Evolutionary conservation across 2,329 filamentous ascomycete genomes (phyloP), one percentile per base, ranked within the genome.

Genomic region (Fusarium mangiferae): DNA sequence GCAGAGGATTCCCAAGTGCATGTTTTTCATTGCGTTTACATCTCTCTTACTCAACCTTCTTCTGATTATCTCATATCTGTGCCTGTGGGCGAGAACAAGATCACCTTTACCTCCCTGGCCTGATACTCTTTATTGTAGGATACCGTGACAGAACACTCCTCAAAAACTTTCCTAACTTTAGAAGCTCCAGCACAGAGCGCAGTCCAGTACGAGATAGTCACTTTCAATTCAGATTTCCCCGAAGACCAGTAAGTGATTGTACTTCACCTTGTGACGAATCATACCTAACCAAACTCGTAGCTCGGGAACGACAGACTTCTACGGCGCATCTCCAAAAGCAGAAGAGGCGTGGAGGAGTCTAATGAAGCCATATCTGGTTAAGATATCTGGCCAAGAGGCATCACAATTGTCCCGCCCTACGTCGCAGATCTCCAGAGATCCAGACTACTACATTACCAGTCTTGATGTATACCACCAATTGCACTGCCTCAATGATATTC

Each of bases 391-490:
- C 9, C 33, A 48, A 36, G 52, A 63, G 33, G 36, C 52, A 41
- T 44, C n/a, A 24, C 3, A 15, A 7, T 11, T 63, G 18, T 59
- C 52, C 24, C 61, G 36, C 14, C 44, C 61, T 20, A 59, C 61
- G 22, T 63, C 61, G 2, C 36, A 59, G 44, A 63, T 63, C 18
- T 63, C 44, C 3, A 35, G 42, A 41, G n/a, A 41, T 17, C 52
- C 52, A 26, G 61, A 49, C 24, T 63, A 41, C n/a, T 63, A 63
- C 18, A 59, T 63, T 9, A 59, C 61, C 18, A 63, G 61, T 15
- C 36, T 63, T 12, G 52, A 63, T n/a, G 52, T 63, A 11, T 63
- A 63, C 11, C 61, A 58, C 18, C 52, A 63, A 48, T 44, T 63
- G 1, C 61, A 63, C 28, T 63, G 61, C 12, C 61, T 59, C 13